Conservation (phyloP, 2,329 filamentous ascomycete species). For the Berkeleyomyces basicola region DNA sequence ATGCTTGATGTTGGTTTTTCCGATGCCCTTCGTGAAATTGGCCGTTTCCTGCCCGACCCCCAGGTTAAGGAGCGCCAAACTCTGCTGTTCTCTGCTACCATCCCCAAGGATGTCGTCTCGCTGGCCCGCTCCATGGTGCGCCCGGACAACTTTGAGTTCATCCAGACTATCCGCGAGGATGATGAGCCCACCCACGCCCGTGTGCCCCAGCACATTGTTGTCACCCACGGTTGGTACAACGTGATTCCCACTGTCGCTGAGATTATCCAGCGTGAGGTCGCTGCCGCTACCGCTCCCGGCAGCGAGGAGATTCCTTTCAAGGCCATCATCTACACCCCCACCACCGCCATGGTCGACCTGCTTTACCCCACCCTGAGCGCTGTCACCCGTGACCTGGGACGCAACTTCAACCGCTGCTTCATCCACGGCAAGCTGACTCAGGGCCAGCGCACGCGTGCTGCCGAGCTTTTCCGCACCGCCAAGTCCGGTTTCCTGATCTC, state of each 20-base stretch:
- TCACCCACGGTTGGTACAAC: constrained; percentile 55
- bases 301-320: constrained; percentile 52
- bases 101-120: constrained; percentile 65
- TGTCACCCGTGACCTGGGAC: constrained; percentile 28
- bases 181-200: constrained; percentile 72
- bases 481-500: constrained; percentile 52
- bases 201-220: constrained; percentile 64
- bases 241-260: constrained; percentile 62
- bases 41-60: constrained; percentile 44
- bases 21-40: constrained; percentile 45
- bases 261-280: constrained; percentile 46
- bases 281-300: constrained; percentile 25
- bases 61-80: constrained; percentile 60
- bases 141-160: constrained; percentile 63
- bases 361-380: constrained; percentile 28
- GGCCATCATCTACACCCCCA: constrained; percentile 85
- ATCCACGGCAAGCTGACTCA: constrained; percentile 75
- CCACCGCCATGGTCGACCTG: constrained; percentile 50
- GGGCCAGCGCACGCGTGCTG: constrained; percentile 45
- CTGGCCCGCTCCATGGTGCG: constrained; percentile 69
- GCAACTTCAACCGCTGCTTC: constrained; percentile 30
- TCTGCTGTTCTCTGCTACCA: constrained; percentile 87
- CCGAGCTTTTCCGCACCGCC: constrained; percentile 54
- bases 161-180: constrained; percentile 71
- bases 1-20: constrained; percentile 93